Base-by-base conservation (phyloP, 2,329 filamentous ascomycete genomes). In the Neonectria punicea region DNA sequence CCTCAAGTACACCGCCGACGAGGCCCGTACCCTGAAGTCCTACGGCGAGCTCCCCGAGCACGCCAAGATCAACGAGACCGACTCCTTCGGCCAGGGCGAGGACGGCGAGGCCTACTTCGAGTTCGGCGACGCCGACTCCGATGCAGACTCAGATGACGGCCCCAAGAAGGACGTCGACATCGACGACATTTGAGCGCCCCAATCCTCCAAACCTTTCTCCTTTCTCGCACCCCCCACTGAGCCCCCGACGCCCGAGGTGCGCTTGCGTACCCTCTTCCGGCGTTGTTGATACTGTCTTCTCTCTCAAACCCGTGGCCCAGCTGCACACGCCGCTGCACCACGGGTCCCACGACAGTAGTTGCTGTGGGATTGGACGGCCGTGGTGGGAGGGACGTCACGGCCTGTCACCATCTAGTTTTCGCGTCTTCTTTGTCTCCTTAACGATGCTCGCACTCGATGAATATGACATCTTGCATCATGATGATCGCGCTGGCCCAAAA, bases 31-130 rank as follows among this genome's bases (percentile, higher is more conserved):
- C 73, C 89, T 99, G 77, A 98, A 98, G 86, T 93, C 94, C 68
- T 98, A 98, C 82, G 96, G 96, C 81, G 96, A 99, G 83, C 87
- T 99, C 66, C 96, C 96, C 74, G 96, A 98, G 85, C 92, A 90
- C 77, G 96, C 96, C 80, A 98, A 98, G 92, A 99, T 99, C 89
- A 99, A 99, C 89, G 96, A 99, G 89, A 97, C 94, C 70, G 96
- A 98, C 82, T 97, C 93, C 53, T 97, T 92, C 78, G 89, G 93
- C 77, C 93, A 94, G 82, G 93, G 94, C 81, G 94, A 94, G 81
- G 92, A 97, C 80, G 95, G 96, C 82, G 93, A 97, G 78, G 93
- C 92, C 84, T 96, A 96, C 84, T 97, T 99, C 86, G 96, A 98
- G 85, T 98, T 98, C 86, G 96, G 97, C 84, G 94, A 98, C 81